Evolutionary conservation across 163 green algal genomes (phyloP), one percentile per base, ranked within the genome.

Genomic region (Chlamydomonas reinhardtii): DNA sequence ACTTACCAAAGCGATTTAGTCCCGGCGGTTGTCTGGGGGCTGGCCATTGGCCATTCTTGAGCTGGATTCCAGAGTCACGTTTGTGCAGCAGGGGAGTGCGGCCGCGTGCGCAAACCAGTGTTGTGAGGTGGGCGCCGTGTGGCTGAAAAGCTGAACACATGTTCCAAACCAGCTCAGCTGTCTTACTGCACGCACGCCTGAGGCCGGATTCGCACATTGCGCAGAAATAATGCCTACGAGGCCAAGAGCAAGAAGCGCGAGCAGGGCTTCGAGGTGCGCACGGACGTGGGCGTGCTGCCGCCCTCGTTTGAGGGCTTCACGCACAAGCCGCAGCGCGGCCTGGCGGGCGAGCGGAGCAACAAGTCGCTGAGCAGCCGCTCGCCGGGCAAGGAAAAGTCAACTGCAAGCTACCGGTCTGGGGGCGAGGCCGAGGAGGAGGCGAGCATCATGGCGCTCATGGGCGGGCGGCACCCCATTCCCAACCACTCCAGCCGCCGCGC

Each of bases 191-290:
- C 39, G 8, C 39, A 48, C 39, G 5, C 5, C 39, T 48, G 39
- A 8, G 5, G 39, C 39, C 5, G 5, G 39, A 48, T 8, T 48
- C 39, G 5, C 5, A 5, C 5, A 14, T 8, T 48, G 8, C 8
- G 39, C 39, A 87, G 82, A 17, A 74, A 74, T 34, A 8, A 74
- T 12, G 61, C 31, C 56, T 87, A 87, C 72, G 82, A 87, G 20
- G 31, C 11, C 11, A 74, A 81, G 39, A 39, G 34, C 29, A 79
- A 73, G 39, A 61, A 62, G 25, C 71, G 59, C 4, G 82, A 87
- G 72, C 29, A 59, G 22, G 82, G 71, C 37, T 87, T 87, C 39
- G 61, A 43, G 34, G 72, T 82, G 72, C 82, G 82, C 39, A 61
- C 59, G 29, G 72, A 43, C 61, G n/a, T 29, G 31, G 59, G 61